These are phyloP conservation scores for Septoria petroselini DNA, from an alignment of 2,329 filamentous ascomycete species.

Conservation along the genomic window DNA sequence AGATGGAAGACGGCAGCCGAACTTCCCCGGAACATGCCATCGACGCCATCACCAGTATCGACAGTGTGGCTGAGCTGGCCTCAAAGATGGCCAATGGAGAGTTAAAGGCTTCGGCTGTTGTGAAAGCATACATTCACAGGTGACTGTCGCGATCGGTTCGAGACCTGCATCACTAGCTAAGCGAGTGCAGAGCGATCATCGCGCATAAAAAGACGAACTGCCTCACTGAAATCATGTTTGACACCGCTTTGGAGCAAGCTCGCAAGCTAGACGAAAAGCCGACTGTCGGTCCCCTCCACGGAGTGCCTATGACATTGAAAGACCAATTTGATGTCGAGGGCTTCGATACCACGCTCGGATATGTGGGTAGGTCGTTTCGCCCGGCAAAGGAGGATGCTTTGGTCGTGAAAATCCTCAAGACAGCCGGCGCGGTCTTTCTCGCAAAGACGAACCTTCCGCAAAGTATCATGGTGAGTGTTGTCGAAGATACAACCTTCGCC, in stretches of 20 bases:
- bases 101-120: constrained; percentile 16
- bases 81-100: constrained; percentile 9
- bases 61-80: constrained; percentile 13
- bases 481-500: neutral
- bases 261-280: constrained; percentile 52
- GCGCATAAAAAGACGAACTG: constrained; percentile 51
- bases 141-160: neutral
- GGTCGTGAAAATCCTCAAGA: constrained; percentile 50
- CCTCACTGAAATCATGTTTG: constrained; percentile 57
- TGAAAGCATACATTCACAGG: constrained; percentile 22
- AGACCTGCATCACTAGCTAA: neutral
- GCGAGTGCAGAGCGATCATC: constrained; percentile 15
- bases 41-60: constrained; percentile 9
- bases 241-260: constrained; percentile 52
- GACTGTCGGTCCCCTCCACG: constrained; percentile 36
- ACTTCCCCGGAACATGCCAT: neutral
- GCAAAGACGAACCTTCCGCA: constrained; percentile 54
- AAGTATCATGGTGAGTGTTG: constrained; percentile 48
- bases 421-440: constrained; percentile 52
- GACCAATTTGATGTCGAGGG: constrained; percentile 57
- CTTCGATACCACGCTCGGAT: constrained; percentile 52
- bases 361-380: constrained; percentile 49
- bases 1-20: neutral
- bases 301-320: constrained; percentile 48
- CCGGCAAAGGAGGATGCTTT: constrained; percentile 52